phyloP scores from a whole-genome alignment of 345 rosid genomes.

The Brassica nigra region DNA sequence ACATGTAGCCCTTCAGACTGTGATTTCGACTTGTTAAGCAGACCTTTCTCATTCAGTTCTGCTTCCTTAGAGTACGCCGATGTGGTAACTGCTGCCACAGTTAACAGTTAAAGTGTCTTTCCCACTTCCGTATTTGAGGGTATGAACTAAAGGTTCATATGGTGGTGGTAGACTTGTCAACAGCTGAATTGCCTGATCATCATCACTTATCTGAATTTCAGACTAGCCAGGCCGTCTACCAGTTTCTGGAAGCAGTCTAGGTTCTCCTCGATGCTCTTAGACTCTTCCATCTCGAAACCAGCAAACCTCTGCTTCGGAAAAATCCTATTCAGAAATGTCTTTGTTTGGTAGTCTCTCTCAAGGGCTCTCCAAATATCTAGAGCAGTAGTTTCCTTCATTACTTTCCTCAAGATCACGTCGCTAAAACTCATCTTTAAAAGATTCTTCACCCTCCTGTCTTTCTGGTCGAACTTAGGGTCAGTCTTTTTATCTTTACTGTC shows the following conservation, averaged over 20 bases:
- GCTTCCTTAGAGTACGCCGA: not conserved
- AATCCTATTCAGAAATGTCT: not conserved
- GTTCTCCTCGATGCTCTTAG: not conserved
- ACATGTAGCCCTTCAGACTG: not conserved
- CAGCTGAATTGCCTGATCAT: not conserved
- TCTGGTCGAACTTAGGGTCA: not conserved
- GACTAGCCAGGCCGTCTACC: not conserved
- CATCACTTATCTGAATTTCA: not conserved
- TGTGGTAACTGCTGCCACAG: not conserved
- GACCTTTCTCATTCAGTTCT: not conserved
- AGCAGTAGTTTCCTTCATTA: not conserved
- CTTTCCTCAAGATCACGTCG: not conserved
- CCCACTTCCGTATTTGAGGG: not conserved
- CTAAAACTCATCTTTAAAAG: not conserved
- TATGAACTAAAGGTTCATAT: not conserved
- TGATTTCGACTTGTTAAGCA: not conserved
- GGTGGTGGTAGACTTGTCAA: not conserved
- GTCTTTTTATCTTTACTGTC: not conserved
- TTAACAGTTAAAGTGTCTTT: not conserved
- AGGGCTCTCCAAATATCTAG: not conserved
- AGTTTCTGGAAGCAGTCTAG: not conserved
- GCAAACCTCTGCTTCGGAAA: not conserved
- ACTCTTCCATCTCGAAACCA: not conserved
- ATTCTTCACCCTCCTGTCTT: not conserved
- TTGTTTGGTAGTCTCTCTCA: not conserved